Conservation (phyloP, 2,329 filamentous ascomycete species). For the Cladosporium sphaerospermum region DNA sequence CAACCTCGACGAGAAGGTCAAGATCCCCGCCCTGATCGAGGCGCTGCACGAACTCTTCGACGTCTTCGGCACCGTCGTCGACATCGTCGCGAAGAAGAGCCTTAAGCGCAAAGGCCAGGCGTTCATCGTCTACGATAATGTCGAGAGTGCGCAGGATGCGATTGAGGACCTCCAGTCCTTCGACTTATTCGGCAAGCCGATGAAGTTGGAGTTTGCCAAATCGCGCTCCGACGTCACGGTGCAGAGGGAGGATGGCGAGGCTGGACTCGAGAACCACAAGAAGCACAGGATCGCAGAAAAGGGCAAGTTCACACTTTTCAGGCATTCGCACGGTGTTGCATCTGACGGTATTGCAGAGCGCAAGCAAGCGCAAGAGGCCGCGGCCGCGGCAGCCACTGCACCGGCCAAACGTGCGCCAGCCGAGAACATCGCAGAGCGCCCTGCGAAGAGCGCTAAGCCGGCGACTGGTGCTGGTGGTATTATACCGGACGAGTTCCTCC, state of each 20-base stretch:
- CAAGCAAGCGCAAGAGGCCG: conserved; percentile 74
- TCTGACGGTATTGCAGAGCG: conserved; percentile 43
- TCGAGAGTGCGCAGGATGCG: conserved; percentile 72
- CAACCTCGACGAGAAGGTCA: conserved; percentile 90
- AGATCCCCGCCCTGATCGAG: conserved; percentile 67
- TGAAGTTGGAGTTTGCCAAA: conserved; percentile 76
- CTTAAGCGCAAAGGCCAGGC: conserved; percentile 91
- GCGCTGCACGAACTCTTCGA: conserved; percentile 73
- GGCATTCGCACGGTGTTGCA: neutral
- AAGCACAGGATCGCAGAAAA: conserved; percentile 79
- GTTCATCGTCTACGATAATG: conserved; percentile 81
- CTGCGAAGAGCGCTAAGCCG: conserved; percentile 64
- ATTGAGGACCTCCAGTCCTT: conserved; percentile 90
- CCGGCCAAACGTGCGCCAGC: conserved; percentile 45
- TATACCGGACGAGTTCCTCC: conserved; percentile 95
- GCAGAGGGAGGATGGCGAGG: conserved; percentile 61
- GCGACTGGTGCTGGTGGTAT: conserved; percentile 62
- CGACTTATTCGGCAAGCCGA: conserved; percentile 84
- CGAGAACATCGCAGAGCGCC: conserved; percentile 51
- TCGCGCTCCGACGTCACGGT: conserved; percentile 85
- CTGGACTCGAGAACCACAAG: conserved; percentile 86
- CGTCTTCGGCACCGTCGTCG: conserved; percentile 79
- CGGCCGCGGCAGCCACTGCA: conserved; percentile 58
- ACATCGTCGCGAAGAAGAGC: conserved; percentile 83
- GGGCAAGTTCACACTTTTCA: conserved; percentile 40